These are phyloP conservation scores for Nicotiana undulata DNA, from an alignment of 257 asterid species.

Conservation along the genomic window DNA sequence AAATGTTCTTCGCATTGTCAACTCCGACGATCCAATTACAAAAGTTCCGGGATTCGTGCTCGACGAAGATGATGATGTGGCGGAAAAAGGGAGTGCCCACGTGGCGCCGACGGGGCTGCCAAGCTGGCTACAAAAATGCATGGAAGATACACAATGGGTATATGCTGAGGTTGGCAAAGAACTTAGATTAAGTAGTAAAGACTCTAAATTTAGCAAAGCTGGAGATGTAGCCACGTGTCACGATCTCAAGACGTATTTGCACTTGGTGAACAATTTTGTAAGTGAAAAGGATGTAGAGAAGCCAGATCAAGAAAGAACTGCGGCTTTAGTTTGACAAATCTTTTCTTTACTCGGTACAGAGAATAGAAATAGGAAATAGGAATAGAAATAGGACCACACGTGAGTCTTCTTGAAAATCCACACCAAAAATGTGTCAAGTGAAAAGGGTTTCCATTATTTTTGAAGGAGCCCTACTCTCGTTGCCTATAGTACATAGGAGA, in stretches of 20 bases:
- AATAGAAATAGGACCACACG: too few relatives aligned
- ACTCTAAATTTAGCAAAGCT: constrained; percentile 24
- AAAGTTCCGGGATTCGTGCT: constrained; percentile 71
- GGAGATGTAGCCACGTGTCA: constrained; percentile 67
- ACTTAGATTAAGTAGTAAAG: constrained; percentile 55
- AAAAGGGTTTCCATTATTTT: too few relatives aligned
- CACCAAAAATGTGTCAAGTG: too few relatives aligned
- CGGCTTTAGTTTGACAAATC: too few relatives aligned
- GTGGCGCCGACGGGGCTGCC: constrained; percentile 14
- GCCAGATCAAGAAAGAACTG: too few relatives aligned
- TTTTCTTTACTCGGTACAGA: too few relatives aligned
- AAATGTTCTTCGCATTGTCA: constrained; percentile 64
- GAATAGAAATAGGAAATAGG: too few relatives aligned
- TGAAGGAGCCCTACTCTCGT: neutral
- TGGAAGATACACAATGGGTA: constrained; percentile 65
- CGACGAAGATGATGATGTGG: neutral
- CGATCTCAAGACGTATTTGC: constrained; percentile 73
- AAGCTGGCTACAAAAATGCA: constrained; percentile 46
- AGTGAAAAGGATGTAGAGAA: too few relatives aligned
- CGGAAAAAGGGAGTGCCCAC: neutral
- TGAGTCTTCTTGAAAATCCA: too few relatives aligned
- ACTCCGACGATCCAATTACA: constrained; percentile 61
- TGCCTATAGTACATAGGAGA: neutral
- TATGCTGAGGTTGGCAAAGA: constrained; percentile 88
- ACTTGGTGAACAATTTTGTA: constrained; percentile 36